Evolutionary conservation across 2,329 filamentous ascomycete species (phyloP), one percentile per base, ranked within the genome.

Genomic region (Xenoacremonium recifei): DNA sequence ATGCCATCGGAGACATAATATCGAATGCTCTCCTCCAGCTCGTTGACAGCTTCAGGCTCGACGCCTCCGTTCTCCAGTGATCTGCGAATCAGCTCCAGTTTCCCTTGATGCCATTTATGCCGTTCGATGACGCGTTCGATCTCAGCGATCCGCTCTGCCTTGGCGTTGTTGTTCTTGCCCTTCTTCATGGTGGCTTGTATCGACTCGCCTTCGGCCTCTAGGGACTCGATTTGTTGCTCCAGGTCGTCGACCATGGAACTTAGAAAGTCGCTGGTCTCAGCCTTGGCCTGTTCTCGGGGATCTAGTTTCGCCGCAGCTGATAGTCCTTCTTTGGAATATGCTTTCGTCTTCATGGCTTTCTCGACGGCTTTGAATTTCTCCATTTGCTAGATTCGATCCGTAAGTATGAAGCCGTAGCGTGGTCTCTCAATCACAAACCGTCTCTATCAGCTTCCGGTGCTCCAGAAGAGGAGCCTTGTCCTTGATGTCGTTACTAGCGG

Each of bases 321-420:
- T 52, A 99, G 73, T 33, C 93, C 93, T 70, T 97, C 93, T 75
- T 99, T 97, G 49, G 93, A 97, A 71, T 96, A 99, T 48, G 93
- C 93, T 69, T 99, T 99, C 43, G 93, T 99, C 77, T 99, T 99
- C 93, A 99, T 97, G 61, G 96, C 93, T 76, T 99, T 99, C 70
- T 99, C 93, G 39, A 99, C 93, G n/a, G 91, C 92, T 74, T 99
- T 99, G 80, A 99, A 99, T 61, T 89, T 90, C 72, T 99, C 93
- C 93, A 99, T 99, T 87, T 92, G 85, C 89, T 93, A 71, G 66
- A 58, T 37, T 19, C 23, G 40, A 42, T 23, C 31, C 42, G 45
- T 57, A 41, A 58, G 54, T 44, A 52, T 39, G 39, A 19, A 15
- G 35, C 44, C 29, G 17, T 7, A n/a, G 29, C 29, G n/a, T 9